phyloP scores from a whole-genome alignment of 1,284 basidiomycete species.

The Tilletia indica region DNA sequence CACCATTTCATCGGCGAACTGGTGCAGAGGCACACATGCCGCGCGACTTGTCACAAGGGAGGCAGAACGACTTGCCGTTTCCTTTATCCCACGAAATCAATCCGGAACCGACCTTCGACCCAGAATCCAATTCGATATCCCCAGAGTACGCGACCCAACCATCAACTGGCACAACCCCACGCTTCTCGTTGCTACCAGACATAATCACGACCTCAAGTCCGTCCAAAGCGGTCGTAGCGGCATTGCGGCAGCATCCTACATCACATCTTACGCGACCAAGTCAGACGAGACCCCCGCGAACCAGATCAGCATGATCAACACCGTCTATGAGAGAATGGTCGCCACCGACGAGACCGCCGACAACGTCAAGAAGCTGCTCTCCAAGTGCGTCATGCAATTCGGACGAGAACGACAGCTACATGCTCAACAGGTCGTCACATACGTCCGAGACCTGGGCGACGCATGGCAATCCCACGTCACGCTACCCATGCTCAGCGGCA shows the following conservation, averaged over 20 bases:
- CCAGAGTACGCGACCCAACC: not conserved
- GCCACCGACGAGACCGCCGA: too few relatives aligned
- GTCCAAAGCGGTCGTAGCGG: too few relatives aligned
- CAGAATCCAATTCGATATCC: not conserved
- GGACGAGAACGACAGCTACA: too few relatives aligned
- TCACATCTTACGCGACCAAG: too few relatives aligned
- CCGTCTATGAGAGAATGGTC: too few relatives aligned
- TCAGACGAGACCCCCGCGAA: too few relatives aligned
- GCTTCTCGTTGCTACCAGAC: not conserved
- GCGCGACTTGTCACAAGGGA: not conserved
- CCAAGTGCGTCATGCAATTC: too few relatives aligned
- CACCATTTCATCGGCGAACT: not conserved
- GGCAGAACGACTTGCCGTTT: not conserved
- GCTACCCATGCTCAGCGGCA: not conserved
- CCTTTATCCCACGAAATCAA: not conserved
- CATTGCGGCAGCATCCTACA: too few relatives aligned
- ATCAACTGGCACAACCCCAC: not conserved
- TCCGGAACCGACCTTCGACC: not conserved
- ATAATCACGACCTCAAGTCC: constrained; percentile 9
- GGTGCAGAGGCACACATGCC: not conserved
- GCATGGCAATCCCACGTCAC: not conserved
- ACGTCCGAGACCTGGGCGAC: not conserved
- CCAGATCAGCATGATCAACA: too few relatives aligned
- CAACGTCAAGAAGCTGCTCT: too few relatives aligned
- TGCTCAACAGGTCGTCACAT: too few relatives aligned